Percentiles rank a stretch among this genome's conserved stretches.
Evolutionary conservation across 768 basidiomycete genomes (phyloP).

Genomic region (Rhodosporidiobolus sp.): DNA sequence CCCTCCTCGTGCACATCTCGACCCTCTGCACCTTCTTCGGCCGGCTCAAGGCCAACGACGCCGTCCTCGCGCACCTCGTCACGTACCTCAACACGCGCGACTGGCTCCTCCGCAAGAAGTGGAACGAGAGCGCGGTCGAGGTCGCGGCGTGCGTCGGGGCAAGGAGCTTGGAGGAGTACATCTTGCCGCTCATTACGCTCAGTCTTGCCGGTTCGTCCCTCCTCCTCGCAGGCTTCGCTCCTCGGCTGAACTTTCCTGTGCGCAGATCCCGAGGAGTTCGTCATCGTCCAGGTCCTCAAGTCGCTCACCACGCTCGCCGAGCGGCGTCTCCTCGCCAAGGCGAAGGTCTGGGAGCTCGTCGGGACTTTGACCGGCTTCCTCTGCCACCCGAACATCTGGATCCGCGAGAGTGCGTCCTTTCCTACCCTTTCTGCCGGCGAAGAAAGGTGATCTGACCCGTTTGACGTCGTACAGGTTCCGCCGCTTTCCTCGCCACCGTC

Average conservation of each 20-base stretch:
- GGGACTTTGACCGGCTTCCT: slow-evolving; percentile 80
- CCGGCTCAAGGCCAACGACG: slow-evolving; percentile 87
- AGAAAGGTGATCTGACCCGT: background rate
- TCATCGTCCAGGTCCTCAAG: slow-evolving; percentile 82
- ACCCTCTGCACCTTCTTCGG: slow-evolving; percentile 90
- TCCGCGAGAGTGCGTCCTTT: slow-evolving; percentile 70
- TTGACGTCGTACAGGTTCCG: slow-evolving; percentile 59
- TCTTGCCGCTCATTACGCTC: slow-evolving; percentile 92
- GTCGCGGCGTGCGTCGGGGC: slow-evolving; percentile 92
- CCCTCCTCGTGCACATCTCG: slow-evolving; percentile 80
- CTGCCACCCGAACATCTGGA: slow-evolving; percentile 94
- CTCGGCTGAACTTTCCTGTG: background rate
- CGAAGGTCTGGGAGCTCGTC: slow-evolving; percentile 97
- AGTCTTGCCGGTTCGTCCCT: slow-evolving; percentile 73
- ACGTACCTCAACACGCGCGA: slow-evolving; percentile 73
- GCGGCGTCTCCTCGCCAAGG: slow-evolving; percentile 83
- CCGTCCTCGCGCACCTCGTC: slow-evolving; percentile 83
- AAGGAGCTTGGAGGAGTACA: slow-evolving; percentile 88
- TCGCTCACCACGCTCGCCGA: slow-evolving; percentile 85
- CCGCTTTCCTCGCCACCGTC: slow-evolving; percentile 81
- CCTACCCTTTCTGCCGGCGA: too few species aligned
- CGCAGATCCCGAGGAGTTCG: slow-evolving; percentile 88
- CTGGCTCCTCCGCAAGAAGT: slow-evolving; percentile 85
- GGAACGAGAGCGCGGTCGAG: slow-evolving; percentile 93
- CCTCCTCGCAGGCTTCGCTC: too few species aligned